Conservation (phyloP, 2,329 filamentous ascomycete genomes). For the Colletotrichum higginsianum region DNA sequence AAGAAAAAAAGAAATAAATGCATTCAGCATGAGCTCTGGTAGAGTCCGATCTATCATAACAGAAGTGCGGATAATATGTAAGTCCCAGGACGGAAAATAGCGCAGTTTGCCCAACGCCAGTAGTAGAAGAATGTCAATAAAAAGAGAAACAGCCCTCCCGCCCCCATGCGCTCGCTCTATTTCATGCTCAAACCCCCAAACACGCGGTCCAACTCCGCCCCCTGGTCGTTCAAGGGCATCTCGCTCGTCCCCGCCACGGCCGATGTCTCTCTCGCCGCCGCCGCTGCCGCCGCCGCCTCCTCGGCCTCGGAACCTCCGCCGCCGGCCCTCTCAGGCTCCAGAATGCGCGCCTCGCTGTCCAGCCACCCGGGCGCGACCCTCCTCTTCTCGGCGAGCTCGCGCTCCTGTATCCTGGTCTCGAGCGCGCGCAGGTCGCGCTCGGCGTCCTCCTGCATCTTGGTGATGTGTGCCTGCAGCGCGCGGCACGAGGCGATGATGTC, state of each 20-base stretch:
- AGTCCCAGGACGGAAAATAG: not conserved
- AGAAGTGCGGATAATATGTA: not conserved
- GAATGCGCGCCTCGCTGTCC: conserved; percentile 78
- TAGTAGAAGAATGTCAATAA: not conserved
- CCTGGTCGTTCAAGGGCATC: conserved; percentile 62
- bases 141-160: not conserved
- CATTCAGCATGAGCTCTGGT: not conserved
- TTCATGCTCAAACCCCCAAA: conserved; percentile 65
- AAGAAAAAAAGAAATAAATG: too few species aligned
- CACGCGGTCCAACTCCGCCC: conserved; percentile 70
- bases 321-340: conserved; percentile 74
- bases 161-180: conserved; percentile 14
- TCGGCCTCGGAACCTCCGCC: conserved; percentile 42
- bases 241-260: conserved; percentile 49
- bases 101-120: conserved; percentile 1
- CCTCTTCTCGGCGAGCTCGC: conserved; percentile 85
- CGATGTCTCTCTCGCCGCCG: conserved; percentile 52
- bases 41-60: not conserved
- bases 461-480: conserved; percentile 82
- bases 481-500: conserved; percentile 88
- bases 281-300: conserved; percentile 43
- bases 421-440: conserved; percentile 77
- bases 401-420: conserved; percentile 74
- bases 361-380: conserved; percentile 85
- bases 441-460: conserved; percentile 77